phyloP scores from a whole-genome alignment of 2,329 filamentous ascomycete species.

The Microascus cirrosus region DNA sequence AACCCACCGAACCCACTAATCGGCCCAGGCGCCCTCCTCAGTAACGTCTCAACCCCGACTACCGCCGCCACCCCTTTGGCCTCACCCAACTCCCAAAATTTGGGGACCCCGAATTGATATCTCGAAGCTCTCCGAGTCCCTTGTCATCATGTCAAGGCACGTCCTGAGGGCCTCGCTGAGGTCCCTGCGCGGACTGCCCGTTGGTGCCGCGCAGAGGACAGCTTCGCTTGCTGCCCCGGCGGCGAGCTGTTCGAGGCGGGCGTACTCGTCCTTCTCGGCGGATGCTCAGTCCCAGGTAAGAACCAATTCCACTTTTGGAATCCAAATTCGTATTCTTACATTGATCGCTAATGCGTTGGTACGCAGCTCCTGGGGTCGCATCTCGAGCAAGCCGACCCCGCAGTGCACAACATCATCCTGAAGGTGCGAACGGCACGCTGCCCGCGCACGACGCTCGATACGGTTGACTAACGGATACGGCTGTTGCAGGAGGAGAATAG shows the following conservation, averaged over 20 bases:
- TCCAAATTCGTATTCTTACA: not conserved
- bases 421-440: constrained; percentile 49
- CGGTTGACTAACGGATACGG: not conserved
- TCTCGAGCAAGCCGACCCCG: constrained; percentile 75
- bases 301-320: not conserved
- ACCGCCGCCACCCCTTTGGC: not conserved
- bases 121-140: not conserved
- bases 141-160: constrained; percentile 1
- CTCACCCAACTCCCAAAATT: not conserved
- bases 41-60: not conserved
- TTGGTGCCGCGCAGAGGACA: not conserved
- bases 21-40: not conserved
- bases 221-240: not conserved
- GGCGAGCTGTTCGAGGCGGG: constrained; percentile 14
- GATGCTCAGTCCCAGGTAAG: constrained; percentile 51
- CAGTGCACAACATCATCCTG: constrained; percentile 80
- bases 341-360: not conserved
- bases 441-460: not conserved
- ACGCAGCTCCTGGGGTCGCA: constrained; percentile 65
- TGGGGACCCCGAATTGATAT: not conserved
- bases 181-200: not conserved
- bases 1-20: too few relatives aligned
- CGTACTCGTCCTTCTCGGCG: constrained; percentile 32
- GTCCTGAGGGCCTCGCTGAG: not conserved
- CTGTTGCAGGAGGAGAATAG: constrained; percentile 70